Evolutionary conservation across 2,329 filamentous ascomycete species (phyloP).

Genomic region (Aspergillus hortae): DNA sequence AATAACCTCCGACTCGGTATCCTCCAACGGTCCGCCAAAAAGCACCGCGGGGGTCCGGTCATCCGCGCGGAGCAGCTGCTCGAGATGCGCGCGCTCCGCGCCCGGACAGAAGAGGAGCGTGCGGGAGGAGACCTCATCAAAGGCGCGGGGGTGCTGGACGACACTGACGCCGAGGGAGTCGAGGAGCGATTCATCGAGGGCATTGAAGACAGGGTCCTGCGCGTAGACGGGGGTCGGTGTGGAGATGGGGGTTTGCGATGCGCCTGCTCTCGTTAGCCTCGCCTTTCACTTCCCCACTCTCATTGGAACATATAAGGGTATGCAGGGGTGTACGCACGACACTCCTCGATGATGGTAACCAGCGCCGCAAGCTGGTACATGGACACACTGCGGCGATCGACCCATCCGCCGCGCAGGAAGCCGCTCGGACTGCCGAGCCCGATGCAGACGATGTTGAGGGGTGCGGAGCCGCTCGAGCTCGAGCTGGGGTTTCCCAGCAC

Average conservation of each 20-base stretch:
- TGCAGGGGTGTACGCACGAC: constrained; percentile 18
- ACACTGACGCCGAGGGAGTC: constrained; percentile 32
- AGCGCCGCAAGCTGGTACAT: constrained; percentile 41
- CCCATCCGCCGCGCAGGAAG: constrained; percentile 40
- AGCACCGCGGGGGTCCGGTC: constrained; percentile 49
- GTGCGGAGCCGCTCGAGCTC: too few relatives aligned
- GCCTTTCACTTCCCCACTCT: too few relatives aligned
- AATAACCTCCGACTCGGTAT: constrained; percentile 23
- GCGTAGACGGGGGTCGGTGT: constrained; percentile 44
- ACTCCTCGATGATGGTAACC: constrained; percentile 23
- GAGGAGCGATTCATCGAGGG: constrained; percentile 38
- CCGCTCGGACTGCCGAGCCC: constrained; percentile 42
- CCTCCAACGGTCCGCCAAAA: constrained; percentile 51
- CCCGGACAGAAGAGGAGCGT: constrained; percentile 63
- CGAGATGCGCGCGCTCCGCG: constrained; percentile 49
- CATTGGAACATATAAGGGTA: too few relatives aligned
- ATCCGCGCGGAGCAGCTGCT: constrained; percentile 45
- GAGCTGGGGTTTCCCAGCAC: not conserved
- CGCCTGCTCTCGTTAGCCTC: not conserved
- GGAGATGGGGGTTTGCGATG: constrained; percentile 1
- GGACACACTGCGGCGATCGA: constrained; percentile 39
- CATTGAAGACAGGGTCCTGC: constrained; percentile 51
- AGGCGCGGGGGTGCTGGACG: constrained; percentile 50
- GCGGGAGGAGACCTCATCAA: constrained; percentile 45
- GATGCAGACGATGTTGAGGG: constrained; percentile 31